A percentile compares a stretch with the other conserved stretches of the same genome.
phyloP scores from a whole-genome alignment of 1,284 basidiomycete species.

The Kwoniella shivajii region DNA sequence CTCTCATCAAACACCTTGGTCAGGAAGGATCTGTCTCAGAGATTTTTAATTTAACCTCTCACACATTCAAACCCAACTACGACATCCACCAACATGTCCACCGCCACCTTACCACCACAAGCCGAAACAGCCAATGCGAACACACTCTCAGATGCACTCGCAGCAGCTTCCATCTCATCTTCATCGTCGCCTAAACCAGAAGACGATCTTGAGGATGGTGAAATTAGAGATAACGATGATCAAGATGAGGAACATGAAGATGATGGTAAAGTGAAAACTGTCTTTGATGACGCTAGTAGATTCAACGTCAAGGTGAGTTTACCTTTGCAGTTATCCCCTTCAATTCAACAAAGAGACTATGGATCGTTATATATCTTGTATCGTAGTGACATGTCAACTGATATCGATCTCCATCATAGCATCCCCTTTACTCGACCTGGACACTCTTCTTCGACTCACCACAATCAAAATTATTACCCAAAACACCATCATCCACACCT shows the following conservation, averaged over 20 bases:
- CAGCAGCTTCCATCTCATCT: slow-evolving; percentile 36
- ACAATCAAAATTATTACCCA: slow-evolving; percentile 79
- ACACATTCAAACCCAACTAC: neutral
- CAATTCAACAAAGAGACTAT: no score
- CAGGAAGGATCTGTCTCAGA: neutral
- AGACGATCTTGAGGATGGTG: slow-evolving; percentile 43
- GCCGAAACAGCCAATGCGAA: slow-evolving; percentile 36
- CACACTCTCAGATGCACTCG: slow-evolving; percentile 41
- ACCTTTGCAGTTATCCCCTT: no score
- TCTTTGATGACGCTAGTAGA: slow-evolving; percentile 82
- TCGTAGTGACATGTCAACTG: neutral
- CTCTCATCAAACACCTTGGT: neutral
- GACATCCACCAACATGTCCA: slow-evolving; percentile 9
- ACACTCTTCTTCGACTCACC: slow-evolving; percentile 97
- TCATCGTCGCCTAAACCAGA: slow-evolving; percentile 30
- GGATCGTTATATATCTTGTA: no score
- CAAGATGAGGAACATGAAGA: slow-evolving; percentile 38
- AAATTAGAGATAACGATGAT: slow-evolving; percentile 37
- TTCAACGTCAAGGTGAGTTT: slow-evolving; percentile 84
- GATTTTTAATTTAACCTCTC: neutral
- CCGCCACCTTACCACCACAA: slow-evolving; percentile 36
- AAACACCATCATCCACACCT: slow-evolving; percentile 78
- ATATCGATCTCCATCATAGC: slow-evolving; percentile 58
- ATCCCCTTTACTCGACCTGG: slow-evolving; percentile 91
- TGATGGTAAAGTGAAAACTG: slow-evolving; percentile 65